Conservation (phyloP, 2,329 filamentous ascomycete genomes). For the Ramichloridium luteum region DNA sequence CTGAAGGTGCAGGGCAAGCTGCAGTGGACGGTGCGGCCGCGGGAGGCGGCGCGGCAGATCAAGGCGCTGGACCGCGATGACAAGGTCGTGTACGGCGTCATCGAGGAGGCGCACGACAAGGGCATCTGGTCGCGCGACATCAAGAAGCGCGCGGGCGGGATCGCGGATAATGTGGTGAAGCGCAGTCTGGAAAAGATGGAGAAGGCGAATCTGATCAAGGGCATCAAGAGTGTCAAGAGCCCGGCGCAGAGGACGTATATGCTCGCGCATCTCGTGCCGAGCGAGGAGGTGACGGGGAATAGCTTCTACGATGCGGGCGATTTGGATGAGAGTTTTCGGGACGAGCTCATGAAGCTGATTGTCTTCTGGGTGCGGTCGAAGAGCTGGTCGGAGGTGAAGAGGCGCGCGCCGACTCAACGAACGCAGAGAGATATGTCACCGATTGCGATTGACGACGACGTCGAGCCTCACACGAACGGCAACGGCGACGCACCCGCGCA, state of each 20-base stretch:
- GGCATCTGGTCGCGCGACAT: conserved; percentile 88
- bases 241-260: conserved; percentile 95
- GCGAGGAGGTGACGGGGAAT: conserved; percentile 82
- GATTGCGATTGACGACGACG: conserved; percentile 1
- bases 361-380: conserved; percentile 59
- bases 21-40: conserved; percentile 20
- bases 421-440: conserved; percentile 7
- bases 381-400: conserved; percentile 52
- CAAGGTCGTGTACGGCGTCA: conserved; percentile 73
- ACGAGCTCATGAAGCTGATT: conserved; percentile 59
- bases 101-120: conserved; percentile 72
- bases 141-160: conserved; percentile 55
- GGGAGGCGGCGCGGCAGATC: conserved; percentile 23
- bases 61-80: conserved; percentile 51
- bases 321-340: conserved; percentile 79
- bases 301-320: conserved; percentile 90
- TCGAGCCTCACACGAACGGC: conserved; percentile 3
- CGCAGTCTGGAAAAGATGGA: conserved; percentile 76
- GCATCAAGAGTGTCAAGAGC: conserved; percentile 83
- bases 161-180: conserved; percentile 70
- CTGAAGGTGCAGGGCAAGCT: conserved; percentile 18
- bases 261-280: conserved; percentile 69
- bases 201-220: conserved; percentile 67
- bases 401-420: conserved; percentile 1
- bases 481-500: conserved; percentile 4